Evolutionary conservation across 169 alveolate genomes (phyloP).

Genomic region (Plasmodium inui): DNA sequence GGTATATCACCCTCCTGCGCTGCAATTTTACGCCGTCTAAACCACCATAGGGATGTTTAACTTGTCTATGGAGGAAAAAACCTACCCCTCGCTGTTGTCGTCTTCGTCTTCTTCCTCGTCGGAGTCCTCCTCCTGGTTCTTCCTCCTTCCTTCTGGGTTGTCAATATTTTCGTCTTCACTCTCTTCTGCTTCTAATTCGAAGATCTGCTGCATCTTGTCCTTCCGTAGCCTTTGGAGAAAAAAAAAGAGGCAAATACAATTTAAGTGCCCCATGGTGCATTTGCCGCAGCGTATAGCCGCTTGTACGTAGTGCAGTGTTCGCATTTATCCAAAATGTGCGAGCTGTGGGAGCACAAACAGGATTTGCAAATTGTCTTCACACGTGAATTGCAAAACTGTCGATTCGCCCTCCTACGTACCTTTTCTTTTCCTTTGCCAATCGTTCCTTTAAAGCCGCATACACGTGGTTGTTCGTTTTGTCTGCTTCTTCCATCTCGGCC

Average conservation of each 20-base stretch:
- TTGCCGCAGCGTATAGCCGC: background rate
- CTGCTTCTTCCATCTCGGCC: background rate
- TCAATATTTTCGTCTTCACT: conserved; percentile 73
- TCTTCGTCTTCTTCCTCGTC: conserved; percentile 60
- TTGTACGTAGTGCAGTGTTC: background rate
- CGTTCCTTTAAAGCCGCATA: background rate
- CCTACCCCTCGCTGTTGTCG: conserved; percentile 59
- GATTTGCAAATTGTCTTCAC: background rate
- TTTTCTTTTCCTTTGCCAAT: conserved; percentile 27
- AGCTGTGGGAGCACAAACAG: background rate
- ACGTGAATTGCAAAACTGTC: background rate
- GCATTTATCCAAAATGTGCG: background rate
- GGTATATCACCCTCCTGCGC: background rate
- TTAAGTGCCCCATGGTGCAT: background rate
- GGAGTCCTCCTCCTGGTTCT: conserved; percentile 8
- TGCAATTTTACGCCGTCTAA: background rate
- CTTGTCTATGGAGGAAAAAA: background rate
- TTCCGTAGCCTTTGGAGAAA: background rate
- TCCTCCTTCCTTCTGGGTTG: conserved; percentile 43
- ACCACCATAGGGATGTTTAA: background rate
- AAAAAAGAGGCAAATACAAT: background rate
- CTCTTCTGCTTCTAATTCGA: conserved; percentile 76
- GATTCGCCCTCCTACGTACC: background rate
- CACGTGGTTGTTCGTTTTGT: background rate
- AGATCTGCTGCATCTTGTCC: conserved; percentile 26